Conservation (phyloP, 2,329 filamentous ascomycete species). For the Nigrospora sphaerica region DNA sequence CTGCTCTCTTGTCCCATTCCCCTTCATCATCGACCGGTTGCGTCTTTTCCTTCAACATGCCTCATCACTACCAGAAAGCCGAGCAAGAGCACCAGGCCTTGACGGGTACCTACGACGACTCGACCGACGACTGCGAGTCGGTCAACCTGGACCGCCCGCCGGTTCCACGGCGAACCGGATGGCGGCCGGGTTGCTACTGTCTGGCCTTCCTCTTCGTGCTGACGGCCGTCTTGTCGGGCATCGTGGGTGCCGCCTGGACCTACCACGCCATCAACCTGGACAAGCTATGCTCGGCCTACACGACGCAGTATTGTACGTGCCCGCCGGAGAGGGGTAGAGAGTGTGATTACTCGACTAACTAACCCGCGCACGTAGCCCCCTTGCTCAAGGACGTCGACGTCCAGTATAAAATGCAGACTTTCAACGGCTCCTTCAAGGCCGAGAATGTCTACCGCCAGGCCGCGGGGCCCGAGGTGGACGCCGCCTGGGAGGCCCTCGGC, state of each 20-base stretch:
- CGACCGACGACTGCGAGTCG: background rate
- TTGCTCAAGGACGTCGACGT: slow-evolving; percentile 29
- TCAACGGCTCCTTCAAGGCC: slow-evolving; percentile 50
- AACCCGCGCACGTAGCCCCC: slow-evolving; percentile 9
- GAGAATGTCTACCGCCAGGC: slow-evolving; percentile 45
- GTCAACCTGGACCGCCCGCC: background rate
- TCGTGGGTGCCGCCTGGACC: background rate
- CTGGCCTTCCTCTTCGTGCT: background rate
- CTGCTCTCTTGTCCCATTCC: background rate
- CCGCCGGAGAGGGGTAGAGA: too few species aligned
- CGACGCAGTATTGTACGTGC: background rate
- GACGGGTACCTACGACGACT: background rate
- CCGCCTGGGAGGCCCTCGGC: slow-evolving; percentile 38
- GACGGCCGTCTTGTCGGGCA: background rate
- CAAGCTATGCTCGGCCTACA: background rate
- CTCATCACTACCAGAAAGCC: background rate
- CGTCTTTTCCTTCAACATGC: background rate
- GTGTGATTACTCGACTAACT: too few species aligned
- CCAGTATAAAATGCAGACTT: slow-evolving; percentile 31
- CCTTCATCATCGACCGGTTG: background rate
- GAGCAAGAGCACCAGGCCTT: background rate
- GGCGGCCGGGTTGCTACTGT: background rate
- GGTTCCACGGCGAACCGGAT: background rate
- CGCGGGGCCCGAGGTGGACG: slow-evolving; percentile 46
- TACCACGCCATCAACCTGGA: slow-evolving; percentile 1